Percentiles rank a stretch among this genome's conserved stretches.
Evolutionary conservation across 345 rosid species (phyloP).

Genomic region (Citrus maxima): DNA sequence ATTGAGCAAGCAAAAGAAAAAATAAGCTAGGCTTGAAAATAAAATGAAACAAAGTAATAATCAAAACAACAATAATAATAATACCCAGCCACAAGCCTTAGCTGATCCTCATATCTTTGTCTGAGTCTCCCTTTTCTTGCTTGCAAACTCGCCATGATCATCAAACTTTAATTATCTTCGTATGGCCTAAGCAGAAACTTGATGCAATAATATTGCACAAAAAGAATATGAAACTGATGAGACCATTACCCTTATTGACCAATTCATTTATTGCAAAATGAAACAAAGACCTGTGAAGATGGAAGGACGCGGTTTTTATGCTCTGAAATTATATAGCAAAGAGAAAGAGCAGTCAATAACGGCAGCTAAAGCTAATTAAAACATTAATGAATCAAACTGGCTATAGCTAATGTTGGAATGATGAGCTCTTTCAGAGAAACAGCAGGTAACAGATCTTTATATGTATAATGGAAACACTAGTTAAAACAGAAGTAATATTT

Average conservation of each 20-base stretch:
- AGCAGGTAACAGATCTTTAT: neutral
- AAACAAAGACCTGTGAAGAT: neutral
- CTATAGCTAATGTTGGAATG: too few relatives aligned
- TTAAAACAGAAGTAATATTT: too few relatives aligned
- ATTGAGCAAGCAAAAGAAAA: too few relatives aligned
- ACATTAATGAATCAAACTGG: neutral
- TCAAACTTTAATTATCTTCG: neutral
- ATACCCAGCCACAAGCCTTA: slow-evolving; percentile 56
- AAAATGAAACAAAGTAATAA: neutral
- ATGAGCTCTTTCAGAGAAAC: neutral
- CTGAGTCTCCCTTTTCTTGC: slow-evolving; percentile 47
- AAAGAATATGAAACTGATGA: neutral
- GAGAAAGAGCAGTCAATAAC: neutral
- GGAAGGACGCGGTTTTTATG: neutral
- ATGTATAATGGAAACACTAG: too few relatives aligned
- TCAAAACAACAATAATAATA: neutral
- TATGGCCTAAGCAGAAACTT: neutral
- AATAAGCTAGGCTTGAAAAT: too few relatives aligned
- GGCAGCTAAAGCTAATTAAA: neutral
- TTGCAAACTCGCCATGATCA: slow-evolving; percentile 24
- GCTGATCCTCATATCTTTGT: slow-evolving; percentile 44
- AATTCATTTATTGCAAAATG: too few relatives aligned
- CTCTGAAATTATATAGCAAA: neutral
- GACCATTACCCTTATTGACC: neutral
- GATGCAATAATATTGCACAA: neutral